phyloP scores from a whole-genome alignment of 1,284 basidiomycete species.

The Thelephora terrestris region DNA sequence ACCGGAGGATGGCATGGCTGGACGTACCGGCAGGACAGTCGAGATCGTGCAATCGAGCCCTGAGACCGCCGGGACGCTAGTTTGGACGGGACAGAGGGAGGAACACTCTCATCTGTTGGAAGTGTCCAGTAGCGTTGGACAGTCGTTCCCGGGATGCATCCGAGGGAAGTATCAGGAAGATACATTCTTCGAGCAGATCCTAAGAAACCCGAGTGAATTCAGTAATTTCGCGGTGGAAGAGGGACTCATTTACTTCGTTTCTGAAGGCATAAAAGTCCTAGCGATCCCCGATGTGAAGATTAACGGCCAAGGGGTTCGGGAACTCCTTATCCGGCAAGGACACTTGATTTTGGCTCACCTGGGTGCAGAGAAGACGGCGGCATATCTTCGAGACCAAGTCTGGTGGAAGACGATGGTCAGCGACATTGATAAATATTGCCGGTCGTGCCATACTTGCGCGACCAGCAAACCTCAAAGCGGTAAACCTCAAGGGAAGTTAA shows the following conservation, averaged over 20 bases:
- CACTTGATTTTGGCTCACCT: constrained; percentile 22
- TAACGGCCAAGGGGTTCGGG: constrained; percentile 14
- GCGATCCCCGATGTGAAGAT: no score
- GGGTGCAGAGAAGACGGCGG: no score
- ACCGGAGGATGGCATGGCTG: no score
- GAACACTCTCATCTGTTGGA: no score
- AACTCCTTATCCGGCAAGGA: constrained; percentile 20
- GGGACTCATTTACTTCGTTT: no score
- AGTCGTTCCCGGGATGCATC: background rate
- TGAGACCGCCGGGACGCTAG: no score
- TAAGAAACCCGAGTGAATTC: background rate
- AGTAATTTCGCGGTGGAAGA: constrained; percentile 12
- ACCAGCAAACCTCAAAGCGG: constrained; percentile 14
- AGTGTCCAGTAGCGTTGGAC: background rate
- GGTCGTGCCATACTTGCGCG: constrained; percentile 16
- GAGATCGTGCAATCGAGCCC: no score
- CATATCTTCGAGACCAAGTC: constrained; percentile 18
- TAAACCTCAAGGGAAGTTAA: constrained; percentile 15
- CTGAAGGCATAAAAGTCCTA: no score
- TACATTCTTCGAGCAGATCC: constrained; percentile 3
- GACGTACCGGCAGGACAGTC: no score
- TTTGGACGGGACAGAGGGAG: no score
- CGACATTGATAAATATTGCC: constrained; percentile 16
- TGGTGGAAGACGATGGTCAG: constrained; percentile 21
- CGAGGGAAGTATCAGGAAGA: background rate